Conservation (phyloP, 1,139 yeast genomes). For the Wickerhamomyces sp. region DNA sequence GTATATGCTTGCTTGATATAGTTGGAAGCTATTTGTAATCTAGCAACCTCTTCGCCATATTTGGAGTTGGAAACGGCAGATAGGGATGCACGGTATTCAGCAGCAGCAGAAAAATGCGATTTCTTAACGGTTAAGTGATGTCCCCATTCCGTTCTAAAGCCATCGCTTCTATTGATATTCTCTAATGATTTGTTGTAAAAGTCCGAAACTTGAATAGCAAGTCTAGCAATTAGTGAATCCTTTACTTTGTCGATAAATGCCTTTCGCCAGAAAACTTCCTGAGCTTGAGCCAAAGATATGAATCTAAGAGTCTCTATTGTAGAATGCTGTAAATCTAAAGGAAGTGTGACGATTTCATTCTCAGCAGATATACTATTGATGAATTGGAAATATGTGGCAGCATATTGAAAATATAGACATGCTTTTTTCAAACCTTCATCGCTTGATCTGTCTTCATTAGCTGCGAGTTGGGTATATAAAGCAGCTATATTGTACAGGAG, state of each 20-base stretch:
- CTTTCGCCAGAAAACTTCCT: constrained; percentile 79
- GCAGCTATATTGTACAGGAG: constrained; percentile 68
- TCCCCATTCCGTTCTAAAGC: constrained; percentile 59
- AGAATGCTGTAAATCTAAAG: constrained; percentile 41
- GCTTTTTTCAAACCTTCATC: constrained; percentile 59
- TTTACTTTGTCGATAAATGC: constrained; percentile 56
- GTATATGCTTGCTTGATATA: constrained; percentile 34
- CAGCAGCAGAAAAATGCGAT: constrained; percentile 65
- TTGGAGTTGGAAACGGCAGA: constrained; percentile 44
- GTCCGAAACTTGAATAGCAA: constrained; percentile 59
- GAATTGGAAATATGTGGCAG: constrained; percentile 64
- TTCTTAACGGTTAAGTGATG: constrained; percentile 55
- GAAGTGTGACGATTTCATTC: constrained; percentile 26
- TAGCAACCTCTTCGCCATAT: constrained; percentile 70
- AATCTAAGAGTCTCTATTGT: constrained; percentile 38
- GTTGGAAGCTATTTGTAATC: constrained; percentile 42
- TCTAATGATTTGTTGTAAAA: constrained; percentile 48
- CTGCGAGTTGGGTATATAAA: constrained; percentile 53
- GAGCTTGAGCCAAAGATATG: constrained; percentile 81
- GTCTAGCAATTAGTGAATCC: constrained; percentile 56
- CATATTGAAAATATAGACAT: constrained; percentile 58
- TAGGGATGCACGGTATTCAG: constrained; percentile 57
- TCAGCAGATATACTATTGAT: constrained; percentile 28
- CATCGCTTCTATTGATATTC: constrained; percentile 44
- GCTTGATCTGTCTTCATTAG: constrained; percentile 37